Evolutionary conservation across 352 stramenopile species (phyloP), one percentile per base, ranked within the genome.

Genomic region (Stephanocyclus meneghinianus): DNA sequence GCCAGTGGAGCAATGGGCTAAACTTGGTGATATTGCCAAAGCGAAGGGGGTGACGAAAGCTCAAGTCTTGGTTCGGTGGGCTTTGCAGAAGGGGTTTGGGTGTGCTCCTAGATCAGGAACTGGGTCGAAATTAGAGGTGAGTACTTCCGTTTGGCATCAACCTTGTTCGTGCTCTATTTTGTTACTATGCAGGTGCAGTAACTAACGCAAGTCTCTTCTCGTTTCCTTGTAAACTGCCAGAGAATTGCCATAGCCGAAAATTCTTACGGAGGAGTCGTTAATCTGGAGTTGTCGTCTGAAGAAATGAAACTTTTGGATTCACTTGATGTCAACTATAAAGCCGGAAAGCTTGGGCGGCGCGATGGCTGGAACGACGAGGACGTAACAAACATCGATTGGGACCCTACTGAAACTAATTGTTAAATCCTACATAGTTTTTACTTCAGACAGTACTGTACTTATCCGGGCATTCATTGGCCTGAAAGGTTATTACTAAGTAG

Each of bases 351-450:
- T 7, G 87, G 87, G 40, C 37, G 85, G 61, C 65, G 69, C 48
- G 87, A 92, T 73, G 87, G 87, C 18, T 92, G 87, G 87, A 76
- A 63, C 2, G 87, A 85, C 55, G 74, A 73, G 11, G 83, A 92
- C 71, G 75, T 92, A 0, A 71, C 57, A 16, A 73, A 74, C 30
- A 21, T 65, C 13, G 64, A 83, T 50, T 92, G 87, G 87, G 87
- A 92, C 80, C 87, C 87, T 30, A 91, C 87, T 30, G 69, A 81
- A 8, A 9, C 66, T 62, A 30, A 72, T 53, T 74, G 56, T 18
- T 64, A 0, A 64, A n/a, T 55, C 5, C 35, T 40, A 40, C 35
- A 40, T 40, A 40, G 7, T 40, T 40, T 40, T 40, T 40, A 2
- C 35, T 40, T 40, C 0, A 40, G 3, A 40, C 35, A 40, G 7